phyloP scores from a whole-genome alignment of 2,329 filamentous ascomycete species.

The Colletotrichum truncatum region DNA sequence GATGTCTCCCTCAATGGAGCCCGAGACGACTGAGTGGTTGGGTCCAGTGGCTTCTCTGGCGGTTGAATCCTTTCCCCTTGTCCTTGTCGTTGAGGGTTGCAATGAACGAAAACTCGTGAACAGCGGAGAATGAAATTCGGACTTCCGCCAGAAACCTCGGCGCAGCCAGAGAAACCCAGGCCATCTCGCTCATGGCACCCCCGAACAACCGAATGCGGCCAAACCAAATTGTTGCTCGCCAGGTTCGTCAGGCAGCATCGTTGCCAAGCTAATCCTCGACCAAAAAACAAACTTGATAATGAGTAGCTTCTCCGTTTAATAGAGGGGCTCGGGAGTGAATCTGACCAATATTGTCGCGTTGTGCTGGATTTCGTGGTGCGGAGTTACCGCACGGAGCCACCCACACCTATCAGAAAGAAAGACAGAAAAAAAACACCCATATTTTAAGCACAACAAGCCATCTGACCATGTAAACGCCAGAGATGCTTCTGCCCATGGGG shows the following conservation, averaged over 20 bases:
- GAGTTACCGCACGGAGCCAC: constrained; percentile 7
- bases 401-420: too few species aligned
- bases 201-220: constrained; percentile 13
- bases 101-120: too few species aligned
- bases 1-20: too few species aligned
- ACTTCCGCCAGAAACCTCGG: constrained; percentile 14
- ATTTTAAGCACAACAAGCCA: constrained; percentile 18
- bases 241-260: not conserved
- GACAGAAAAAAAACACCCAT: constrained; percentile 8
- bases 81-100: too few species aligned
- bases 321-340: not conserved
- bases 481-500: constrained; percentile 21
- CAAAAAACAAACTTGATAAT: not conserved
- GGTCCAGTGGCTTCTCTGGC: too few species aligned
- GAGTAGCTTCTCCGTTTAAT: constrained; percentile 2
- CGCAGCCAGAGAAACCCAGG: not conserved
- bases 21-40: too few species aligned
- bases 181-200: constrained; percentile 9
- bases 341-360: not conserved
- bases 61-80: too few species aligned
- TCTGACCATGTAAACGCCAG: constrained; percentile 14
- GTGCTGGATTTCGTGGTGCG: not conserved
- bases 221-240: not conserved
- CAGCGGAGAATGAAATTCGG: too few species aligned
- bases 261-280: constrained; percentile 13